Base-by-base conservation (phyloP, 352 stramenopile species). In the Globisporangium camurandrum region DNA sequence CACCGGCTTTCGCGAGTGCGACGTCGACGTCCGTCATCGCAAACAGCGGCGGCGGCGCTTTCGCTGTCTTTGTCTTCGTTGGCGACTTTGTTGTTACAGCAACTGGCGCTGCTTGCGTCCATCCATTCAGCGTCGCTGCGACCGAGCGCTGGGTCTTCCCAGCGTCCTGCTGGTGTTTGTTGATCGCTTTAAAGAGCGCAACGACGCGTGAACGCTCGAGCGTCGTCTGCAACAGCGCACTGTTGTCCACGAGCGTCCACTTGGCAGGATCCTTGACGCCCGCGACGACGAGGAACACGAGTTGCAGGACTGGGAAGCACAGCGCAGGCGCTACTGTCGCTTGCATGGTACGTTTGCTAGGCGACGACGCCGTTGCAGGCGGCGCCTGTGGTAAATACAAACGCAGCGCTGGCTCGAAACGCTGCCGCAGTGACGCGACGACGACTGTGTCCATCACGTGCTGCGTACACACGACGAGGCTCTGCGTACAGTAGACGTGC, bases 1-100 rank as follows among this genome's bases (percentile, higher is more conserved):
- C 59, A 3, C 61, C 64, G 2, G 63, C 62, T 54, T 83, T 78
- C n/a, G 73, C 71, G n/a, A 86, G 66, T 7, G 64, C 65, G 7
- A 88, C 40, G 37, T 88, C 75, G 24, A 88, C 65, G 44, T 85
- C 73, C 4, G 67, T 74, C 20, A 67, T 67, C 2, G 73, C 57
- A 43, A 86, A 81, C 14, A 67, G 44, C 38, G 57, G 41, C 20
- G 57, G 22, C 55, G 27, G 66, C 22, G 36, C 47, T 51, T 46
- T 64, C 20, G 33, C 40, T 14, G 38, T 54, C 9, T 33, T 43
- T 30, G 31, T 37, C 55, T 37, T 20, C 20, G 19, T n/a, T 9
- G 45, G 20, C 5, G 14, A n/a, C 33, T 11, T 7, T 17, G 33
- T 39, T n/a, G n/a, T n/a, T n/a, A n/a, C n/a, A n/a, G n/a, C n/a